Evolutionary conservation across 1,139 yeast species (phyloP), one percentile per base, ranked within the genome.

Genomic region (Zygosaccharomyces pseudobailii): DNA sequence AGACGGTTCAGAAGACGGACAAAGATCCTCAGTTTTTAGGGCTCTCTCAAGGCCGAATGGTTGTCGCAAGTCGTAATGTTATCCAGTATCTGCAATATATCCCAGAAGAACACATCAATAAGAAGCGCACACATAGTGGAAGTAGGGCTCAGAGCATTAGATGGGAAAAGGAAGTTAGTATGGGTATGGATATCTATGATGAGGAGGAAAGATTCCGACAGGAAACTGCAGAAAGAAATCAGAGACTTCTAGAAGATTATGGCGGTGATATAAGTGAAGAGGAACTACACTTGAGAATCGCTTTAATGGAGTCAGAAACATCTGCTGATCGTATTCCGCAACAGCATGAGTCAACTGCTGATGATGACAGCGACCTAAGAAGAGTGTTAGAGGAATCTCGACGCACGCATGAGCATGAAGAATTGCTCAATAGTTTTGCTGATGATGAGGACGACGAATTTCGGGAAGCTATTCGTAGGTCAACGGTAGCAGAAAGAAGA

Each of bases 331-430:
- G 22, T 27, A 25, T 34, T 17, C 13, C 36, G 17, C 33, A 30
- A 2, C 33, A 30, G 33, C 33, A 30, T 3, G 7, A 4, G 6
- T 20, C 10, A n/a, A 32, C 32, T 10, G 34, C 20, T 21, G 27
- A 24, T 19, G 51, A 47, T 34, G 63, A 62, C 22, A 60, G 55
- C 21, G 55, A 55, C 19, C 43, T 62, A 10, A 34, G 51, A 30
- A 43, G 55, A 34, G 66, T 58, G 1, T 46, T 62, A 22, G 62
- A 51, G 42, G 66, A 57, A 40, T 57, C 63, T 13, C 46, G 77
- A 72, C 44, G 83, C 73, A 39, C 79, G 73, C 57, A 60, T 75
- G 25, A 73, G 54, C 55, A 71, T 22, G 80, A 43, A 42, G 56
- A 45, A 17, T 35, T 42, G 33, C 37, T 45, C 23, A 32, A 40